Evolutionary conservation across 208 protist species (phyloP), one percentile per base, ranked within the genome.

Genomic region (Acanthamoeba sp.): DNA sequence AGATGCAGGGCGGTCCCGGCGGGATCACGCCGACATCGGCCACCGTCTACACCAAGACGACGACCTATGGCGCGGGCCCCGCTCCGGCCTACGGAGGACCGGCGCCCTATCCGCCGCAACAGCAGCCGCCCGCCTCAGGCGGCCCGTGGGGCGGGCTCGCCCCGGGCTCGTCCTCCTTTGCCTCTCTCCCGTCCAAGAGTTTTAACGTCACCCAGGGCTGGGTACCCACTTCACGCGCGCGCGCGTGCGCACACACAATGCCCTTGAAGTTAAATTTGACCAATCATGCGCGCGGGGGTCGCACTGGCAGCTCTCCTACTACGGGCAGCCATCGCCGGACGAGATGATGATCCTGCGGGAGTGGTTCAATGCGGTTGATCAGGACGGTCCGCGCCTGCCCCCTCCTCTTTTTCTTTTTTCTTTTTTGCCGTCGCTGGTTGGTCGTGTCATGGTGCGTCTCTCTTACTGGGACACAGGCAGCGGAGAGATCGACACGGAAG

Each of bases 311-410:
- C 80, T 88, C 6, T 3, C 80, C 14, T 88, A 88, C 29, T 88
- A 88, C 36, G 80, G 80, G 1, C 80, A 88, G n/a, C 80, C 80
- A 3, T 64, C 48, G n/a, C 38, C 80, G 1, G 80, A 88, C 29
- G 80, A 88, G 36, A 88, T 88, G 80, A 88, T 88, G 80, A 52
- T 88, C 10, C 48, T 88, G 48, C 40, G 80, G 3, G 80, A 88
- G 36, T 88, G 80, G 80, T 88, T 88, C 80, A 88, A 88, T 62
- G 80, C 80, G 4, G 80, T 88, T n/a, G 80, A 88, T 20, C 80
- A 88, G 42, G 80, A 88, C 29, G 48, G 80, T 62, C 2, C 48
- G 40, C 27, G 40, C 36, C 16, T 78, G 2, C 29, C 18, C 22
- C 4, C 7, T 45, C 34, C 36, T 27, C 20, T 27, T n/a, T n/a